These are phyloP conservation scores for Russula earlei DNA, from an alignment of 768 basidiomycete species.

Conservation along the genomic window DNA sequence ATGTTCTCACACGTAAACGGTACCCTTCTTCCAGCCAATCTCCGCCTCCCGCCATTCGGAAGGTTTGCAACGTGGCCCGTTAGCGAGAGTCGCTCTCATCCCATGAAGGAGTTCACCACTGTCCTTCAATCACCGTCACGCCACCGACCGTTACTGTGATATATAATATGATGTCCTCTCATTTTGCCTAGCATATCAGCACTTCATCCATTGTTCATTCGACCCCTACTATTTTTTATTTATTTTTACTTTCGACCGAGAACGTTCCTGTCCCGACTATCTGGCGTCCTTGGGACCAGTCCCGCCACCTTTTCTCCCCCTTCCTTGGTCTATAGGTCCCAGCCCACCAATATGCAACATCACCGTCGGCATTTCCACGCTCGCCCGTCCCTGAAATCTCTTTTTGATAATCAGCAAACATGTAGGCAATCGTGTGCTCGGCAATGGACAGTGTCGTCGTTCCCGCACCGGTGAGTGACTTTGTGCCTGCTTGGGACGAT, in stretches of 20 bases:
- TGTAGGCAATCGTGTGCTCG: neutral
- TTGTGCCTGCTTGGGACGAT: neutral
- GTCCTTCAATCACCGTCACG: constrained; percentile 1
- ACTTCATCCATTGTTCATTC: neutral
- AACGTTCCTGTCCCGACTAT: constrained; percentile 12
- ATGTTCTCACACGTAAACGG: constrained; percentile 13
- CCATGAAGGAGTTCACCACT: neutral
- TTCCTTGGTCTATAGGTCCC: constrained; percentile 6
- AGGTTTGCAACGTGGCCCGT: constrained; percentile 12
- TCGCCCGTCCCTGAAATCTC: neutral
- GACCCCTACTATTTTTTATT: neutral
- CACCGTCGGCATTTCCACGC: neutral
- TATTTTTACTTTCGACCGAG: neutral
- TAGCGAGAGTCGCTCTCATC: constrained; percentile 1
- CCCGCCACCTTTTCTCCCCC: constrained; percentile 3
- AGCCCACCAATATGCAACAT: neutral
- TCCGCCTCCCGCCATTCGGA: constrained; percentile 9
- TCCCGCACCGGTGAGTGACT: neutral
- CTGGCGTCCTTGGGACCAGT: constrained; percentile 10
- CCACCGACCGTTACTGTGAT: neutral
- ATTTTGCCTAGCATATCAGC: neutral
- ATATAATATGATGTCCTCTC: neutral
- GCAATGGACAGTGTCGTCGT: neutral
- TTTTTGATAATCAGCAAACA: neutral
- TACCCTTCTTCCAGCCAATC: constrained; percentile 15